Evolutionary conservation across 164 flowering plant species (phyloP).

Genomic region (Sextonia rubra): DNA sequence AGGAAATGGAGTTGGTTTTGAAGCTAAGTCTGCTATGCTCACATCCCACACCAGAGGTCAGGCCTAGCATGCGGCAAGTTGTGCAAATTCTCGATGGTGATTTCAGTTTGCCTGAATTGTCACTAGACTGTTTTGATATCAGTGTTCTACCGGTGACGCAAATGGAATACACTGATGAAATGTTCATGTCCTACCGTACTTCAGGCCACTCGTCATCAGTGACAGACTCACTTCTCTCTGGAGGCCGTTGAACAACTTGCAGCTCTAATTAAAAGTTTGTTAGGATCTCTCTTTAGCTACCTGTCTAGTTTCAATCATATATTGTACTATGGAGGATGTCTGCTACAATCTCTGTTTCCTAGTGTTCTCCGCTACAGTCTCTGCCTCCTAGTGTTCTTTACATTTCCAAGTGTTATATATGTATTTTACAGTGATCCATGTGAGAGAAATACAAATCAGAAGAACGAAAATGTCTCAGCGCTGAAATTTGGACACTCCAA

Average conservation of each 20-base stretch:
- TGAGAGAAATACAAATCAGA: no score
- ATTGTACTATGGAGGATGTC: no score
- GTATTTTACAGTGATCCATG: no score
- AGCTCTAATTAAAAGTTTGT: no score
- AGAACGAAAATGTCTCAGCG: no score
- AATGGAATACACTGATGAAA: background rate
- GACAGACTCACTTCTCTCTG: background rate
- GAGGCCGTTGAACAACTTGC: background rate
- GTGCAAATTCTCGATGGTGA: conserved; percentile 16
- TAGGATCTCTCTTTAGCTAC: no score
- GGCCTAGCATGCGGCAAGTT: conserved; percentile 29
- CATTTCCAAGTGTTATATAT: no score
- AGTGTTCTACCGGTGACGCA: background rate
- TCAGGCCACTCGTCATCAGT: background rate
- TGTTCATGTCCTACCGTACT: background rate
- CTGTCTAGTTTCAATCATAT: no score
- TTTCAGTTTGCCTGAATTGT: conserved; percentile 9
- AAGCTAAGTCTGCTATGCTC: conserved; percentile 26
- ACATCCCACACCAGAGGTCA: conserved; percentile 10
- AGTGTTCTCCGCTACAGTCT: no score
- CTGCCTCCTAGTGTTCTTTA: no score
- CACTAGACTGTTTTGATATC: background rate
- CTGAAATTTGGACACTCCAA: no score
- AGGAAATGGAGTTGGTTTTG: conserved; percentile 21
- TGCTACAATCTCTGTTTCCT: no score